A percentile compares a stretch with the other conserved stretches of the same genome.
Conservation (phyloP, 2,329 filamentous ascomycete species). For the Geosmithia flava region DNA sequence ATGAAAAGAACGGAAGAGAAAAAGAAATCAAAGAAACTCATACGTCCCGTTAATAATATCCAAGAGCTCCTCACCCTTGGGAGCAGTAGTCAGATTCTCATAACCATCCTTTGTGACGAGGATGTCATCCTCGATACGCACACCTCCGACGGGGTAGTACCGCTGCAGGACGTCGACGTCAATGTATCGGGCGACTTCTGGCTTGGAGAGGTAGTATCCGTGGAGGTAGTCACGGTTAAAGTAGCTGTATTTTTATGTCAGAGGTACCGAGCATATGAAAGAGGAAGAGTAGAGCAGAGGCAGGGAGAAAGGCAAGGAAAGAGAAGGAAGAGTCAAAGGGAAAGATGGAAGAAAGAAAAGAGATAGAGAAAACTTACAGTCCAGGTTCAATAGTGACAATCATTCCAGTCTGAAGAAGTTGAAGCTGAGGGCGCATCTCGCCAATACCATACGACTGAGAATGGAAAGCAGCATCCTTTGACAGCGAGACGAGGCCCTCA, state of each 20-base stretch:
- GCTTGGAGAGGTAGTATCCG: slow-evolving; percentile 49
- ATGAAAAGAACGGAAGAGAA: too few species aligned
- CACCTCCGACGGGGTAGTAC: slow-evolving; percentile 74
- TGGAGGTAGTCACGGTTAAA: slow-evolving; percentile 65
- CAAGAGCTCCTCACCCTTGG: slow-evolving; percentile 63
- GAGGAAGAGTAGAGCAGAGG: background rate
- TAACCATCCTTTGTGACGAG: slow-evolving; percentile 65
- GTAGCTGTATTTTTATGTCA: slow-evolving; percentile 34
- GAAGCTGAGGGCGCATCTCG: slow-evolving; percentile 3
- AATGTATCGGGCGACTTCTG: slow-evolving; percentile 49
- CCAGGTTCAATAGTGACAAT: slow-evolving; percentile 74
- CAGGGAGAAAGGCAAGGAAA: background rate
- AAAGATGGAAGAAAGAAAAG: slow-evolving; percentile 2
- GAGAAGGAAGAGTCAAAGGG: background rate
- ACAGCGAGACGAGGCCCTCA: background rate
- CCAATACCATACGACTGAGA: background rate
- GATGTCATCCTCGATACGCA: slow-evolving; percentile 86
- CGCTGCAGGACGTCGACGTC: slow-evolving; percentile 50
- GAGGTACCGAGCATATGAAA: background rate
- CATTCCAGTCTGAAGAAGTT: slow-evolving; percentile 45
- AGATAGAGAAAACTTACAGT: slow-evolving; percentile 33
- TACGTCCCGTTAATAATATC: slow-evolving; percentile 38
- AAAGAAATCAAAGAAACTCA: background rate
- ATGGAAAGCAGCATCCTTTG: background rate
- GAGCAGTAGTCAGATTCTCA: slow-evolving; percentile 70